A percentile compares a stretch with the other conserved stretches of the same genome.
Evolutionary conservation across 2,329 filamentous ascomycete genomes (phyloP).

Genomic region (Curvularia sp.): DNA sequence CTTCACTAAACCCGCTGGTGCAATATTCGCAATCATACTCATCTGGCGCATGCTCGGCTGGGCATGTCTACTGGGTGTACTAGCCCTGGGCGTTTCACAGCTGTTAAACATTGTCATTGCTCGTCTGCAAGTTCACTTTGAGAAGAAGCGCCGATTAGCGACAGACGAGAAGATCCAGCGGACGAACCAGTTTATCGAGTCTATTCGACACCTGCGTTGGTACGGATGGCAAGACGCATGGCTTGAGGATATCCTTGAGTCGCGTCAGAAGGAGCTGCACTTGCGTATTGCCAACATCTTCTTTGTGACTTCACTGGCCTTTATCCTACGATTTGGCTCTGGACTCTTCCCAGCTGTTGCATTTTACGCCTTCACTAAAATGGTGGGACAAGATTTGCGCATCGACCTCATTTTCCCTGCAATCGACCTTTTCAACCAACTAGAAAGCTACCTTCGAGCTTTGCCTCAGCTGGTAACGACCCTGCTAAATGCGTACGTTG

Average conservation of each 20-base stretch:
- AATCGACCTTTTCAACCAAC: constrained; percentile 77
- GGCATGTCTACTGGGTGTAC: constrained; percentile 75
- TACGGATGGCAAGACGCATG: constrained; percentile 83
- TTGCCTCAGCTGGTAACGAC: constrained; percentile 77
- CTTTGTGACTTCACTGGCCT: constrained; percentile 68
- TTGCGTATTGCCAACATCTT: constrained; percentile 69
- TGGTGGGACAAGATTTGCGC: constrained; percentile 71
- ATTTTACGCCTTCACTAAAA: constrained; percentile 79
- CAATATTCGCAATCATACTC: constrained; percentile 75
- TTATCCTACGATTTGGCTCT: constrained; percentile 74
- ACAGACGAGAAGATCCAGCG: constrained; percentile 81
- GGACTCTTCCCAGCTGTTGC: constrained; percentile 80
- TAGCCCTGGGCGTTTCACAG: constrained; percentile 73
- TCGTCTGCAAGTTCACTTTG: constrained; percentile 69
- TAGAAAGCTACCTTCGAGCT: constrained; percentile 76
- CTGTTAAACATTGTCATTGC: constrained; percentile 72
- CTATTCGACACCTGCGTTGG: constrained; percentile 80
- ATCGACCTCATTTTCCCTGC: constrained; percentile 89
- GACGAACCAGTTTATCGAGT: constrained; percentile 85
- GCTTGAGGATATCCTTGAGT: constrained; percentile 72
- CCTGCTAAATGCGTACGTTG: constrained; percentile 81
- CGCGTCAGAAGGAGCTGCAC: constrained; percentile 71
- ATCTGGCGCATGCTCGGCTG: constrained; percentile 82
- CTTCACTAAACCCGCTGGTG: constrained; percentile 75
- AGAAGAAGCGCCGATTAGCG: constrained; percentile 72